Conservation (phyloP, 306 rosid species). For the Cicer chorassanicum region DNA sequence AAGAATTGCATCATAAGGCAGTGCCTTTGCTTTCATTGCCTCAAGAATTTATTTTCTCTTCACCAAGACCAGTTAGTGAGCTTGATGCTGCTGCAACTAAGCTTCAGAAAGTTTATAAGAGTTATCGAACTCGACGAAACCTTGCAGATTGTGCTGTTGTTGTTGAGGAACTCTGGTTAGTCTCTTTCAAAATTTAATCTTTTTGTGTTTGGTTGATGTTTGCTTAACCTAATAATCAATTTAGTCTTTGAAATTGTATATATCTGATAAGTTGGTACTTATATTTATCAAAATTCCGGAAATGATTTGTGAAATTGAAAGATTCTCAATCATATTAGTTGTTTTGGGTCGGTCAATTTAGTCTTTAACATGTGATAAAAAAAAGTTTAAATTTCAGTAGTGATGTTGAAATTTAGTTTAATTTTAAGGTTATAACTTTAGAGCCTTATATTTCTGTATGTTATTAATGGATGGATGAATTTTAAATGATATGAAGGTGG, state of each 20-base stretch:
- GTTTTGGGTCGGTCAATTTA: not conserved
- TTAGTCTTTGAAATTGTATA: not conserved
- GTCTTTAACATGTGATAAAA: not conserved
- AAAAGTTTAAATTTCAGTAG: no score
- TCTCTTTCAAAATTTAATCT: not conserved
- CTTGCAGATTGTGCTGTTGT: constrained; percentile 99
- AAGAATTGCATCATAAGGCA: constrained; percentile 49
- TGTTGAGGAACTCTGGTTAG: constrained; percentile 90
- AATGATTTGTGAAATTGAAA: not conserved
- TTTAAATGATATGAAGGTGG: constrained; percentile 71
- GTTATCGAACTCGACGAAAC: constrained; percentile 86
- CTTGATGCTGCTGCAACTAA: constrained; percentile 90
- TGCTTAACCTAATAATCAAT: not conserved
- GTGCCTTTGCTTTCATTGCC: constrained; percentile 74
- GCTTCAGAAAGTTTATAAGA: constrained; percentile 88
- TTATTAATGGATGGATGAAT: no score
- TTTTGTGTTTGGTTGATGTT: not conserved
- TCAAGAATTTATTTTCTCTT: constrained; percentile 55
- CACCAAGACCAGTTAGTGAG: constrained; percentile 78
- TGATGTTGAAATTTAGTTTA: not conserved
- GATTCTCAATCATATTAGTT: not conserved
- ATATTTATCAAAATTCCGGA: not conserved
- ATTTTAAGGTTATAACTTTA: not conserved
- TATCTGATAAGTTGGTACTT: not conserved
- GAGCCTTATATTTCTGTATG: not conserved